phyloP scores from a whole-genome alignment of 2,329 filamentous ascomycete genomes.

The Knoxdaviesia proteae region DNA sequence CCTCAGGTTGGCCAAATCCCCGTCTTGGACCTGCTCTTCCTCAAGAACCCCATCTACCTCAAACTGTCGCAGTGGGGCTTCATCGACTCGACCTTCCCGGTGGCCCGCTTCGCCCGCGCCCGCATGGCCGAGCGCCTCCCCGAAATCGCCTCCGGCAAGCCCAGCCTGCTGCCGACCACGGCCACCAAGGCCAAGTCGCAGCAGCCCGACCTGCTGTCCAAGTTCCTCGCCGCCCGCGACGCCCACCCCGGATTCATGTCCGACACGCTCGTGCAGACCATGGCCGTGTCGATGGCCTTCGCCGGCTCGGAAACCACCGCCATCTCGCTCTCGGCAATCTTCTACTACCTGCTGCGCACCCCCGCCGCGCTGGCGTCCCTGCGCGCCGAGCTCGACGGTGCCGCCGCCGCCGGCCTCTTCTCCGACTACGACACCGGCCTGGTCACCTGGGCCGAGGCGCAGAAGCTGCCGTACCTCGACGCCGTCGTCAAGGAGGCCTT shows the following conservation, averaged over 20 bases:
- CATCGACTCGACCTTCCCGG: conserved; percentile 47
- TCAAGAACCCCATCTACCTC: conserved; percentile 57
- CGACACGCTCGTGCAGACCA: conserved; percentile 46
- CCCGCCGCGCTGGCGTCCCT: conserved; percentile 32
- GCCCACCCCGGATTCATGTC: conserved; percentile 52
- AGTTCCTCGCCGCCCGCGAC: conserved; percentile 49
- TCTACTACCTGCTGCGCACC: conserved; percentile 53
- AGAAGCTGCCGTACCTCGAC: conserved; percentile 54
- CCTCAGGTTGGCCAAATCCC: conserved; percentile 51
- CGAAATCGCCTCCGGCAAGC: conserved; percentile 12
- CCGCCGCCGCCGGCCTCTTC: conserved; percentile 28
- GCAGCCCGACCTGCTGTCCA: conserved; percentile 43
- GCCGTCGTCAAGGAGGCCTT: conserved; percentile 63
- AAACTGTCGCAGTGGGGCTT: conserved; percentile 46
- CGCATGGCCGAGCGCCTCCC: conserved; percentile 44
- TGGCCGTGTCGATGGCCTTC: conserved; percentile 51
- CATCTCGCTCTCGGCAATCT: conserved; percentile 48
- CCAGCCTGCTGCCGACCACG: conserved; percentile 11
- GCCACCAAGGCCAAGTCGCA: conserved; percentile 15
- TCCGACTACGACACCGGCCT: conserved; percentile 31
- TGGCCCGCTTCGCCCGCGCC: conserved; percentile 48
- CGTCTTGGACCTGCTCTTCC: conserved; percentile 44
- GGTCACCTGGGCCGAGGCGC: conserved; percentile 48
- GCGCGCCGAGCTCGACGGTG: conserved; percentile 40
- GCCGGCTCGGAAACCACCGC: conserved; percentile 66